Evolutionary conservation across 305 asterid genomes (phyloP), one percentile per base, ranked within the genome.

Genomic region (Fraxinus paxiana): DNA sequence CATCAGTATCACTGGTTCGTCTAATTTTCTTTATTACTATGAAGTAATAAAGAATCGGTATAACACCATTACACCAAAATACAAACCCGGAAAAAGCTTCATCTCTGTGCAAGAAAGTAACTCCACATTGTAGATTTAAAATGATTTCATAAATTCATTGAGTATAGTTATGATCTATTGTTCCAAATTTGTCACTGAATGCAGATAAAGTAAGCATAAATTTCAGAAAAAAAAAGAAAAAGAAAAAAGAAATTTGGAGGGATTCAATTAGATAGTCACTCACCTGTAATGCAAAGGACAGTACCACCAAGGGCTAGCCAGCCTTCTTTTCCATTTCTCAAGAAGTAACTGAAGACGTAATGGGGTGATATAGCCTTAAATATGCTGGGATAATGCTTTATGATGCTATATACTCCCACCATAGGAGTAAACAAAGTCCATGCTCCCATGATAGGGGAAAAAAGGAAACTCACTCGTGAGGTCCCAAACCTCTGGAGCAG

Each of bases 201-300:
- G 34, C 34, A 26, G 73, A 65, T 65, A 69, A 69, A 28, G 35
- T 15, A 69, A 28, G 12, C 22, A 28, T 30, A 69, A 28, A 30
- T 31, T 69, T 12, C n/a, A 7, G 9, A 20, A 35, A 54, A 5
- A 61, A 13, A 15, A 54, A 22, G n/a, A 80, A 7, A 20, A 26
- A 63, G 70, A 63, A 9, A 9, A 6, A 65, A 5, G n/a, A n/a
- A 69, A 31, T 31, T 28, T 31, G 75, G 22, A 31, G 24, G 1
- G 41, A 15, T 70, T 31, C 22, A 15, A 30, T 70, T 70, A 13
- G 22, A 70, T 70, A 15, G 20, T 13, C 43, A 30, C 79, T 82
- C 46, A 85, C 90, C 90, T 70, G 90, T 87, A 79, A 87, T 87
- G 83, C 90, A 87, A 67, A 87, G 88, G 84, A 87, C 84, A 63